These are phyloP conservation scores for Emericellopsis atlantica DNA, from an alignment of 2,329 filamentous ascomycete genomes.

Conservation along the genomic window DNA sequence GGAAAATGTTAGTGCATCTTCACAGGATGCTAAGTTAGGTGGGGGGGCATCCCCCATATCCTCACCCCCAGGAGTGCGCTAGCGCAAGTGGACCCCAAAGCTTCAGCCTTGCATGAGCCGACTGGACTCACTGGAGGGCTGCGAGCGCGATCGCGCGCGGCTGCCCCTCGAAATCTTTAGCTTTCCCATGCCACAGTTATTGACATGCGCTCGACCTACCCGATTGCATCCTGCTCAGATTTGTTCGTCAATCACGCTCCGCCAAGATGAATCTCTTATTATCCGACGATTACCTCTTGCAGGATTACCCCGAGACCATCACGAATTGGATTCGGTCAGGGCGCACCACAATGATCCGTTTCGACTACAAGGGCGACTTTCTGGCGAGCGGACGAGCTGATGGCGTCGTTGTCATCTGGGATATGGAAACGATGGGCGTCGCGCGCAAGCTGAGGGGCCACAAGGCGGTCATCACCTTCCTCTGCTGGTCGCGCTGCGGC, in stretches of 20 bases:
- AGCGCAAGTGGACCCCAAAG: neutral
- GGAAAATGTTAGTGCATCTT: constrained; percentile 14
- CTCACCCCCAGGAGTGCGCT: constrained; percentile 1
- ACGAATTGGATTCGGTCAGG: constrained; percentile 72
- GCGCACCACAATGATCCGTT: constrained; percentile 59
- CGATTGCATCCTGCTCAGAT: neutral
- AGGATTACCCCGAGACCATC: constrained; percentile 84
- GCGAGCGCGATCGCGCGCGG: neutral
- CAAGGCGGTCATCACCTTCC: constrained; percentile 81
- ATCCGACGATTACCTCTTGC: constrained; percentile 50
- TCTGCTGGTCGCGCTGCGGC: constrained; percentile 91
- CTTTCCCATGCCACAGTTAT: neutral
- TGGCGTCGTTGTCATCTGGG: constrained; percentile 90
- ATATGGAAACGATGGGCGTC: constrained; percentile 93
- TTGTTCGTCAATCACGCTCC: neutral
- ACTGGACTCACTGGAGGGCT: neutral
- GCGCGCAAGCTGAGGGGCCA: constrained; percentile 90
- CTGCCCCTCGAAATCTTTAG: neutral
- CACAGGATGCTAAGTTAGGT: constrained; percentile 4
- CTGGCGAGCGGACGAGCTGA: constrained; percentile 89
- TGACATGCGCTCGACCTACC: neutral
- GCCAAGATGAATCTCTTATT: constrained; percentile 43
- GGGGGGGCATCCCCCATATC: constrained; percentile 3
- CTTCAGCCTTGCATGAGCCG: constrained; percentile 19
- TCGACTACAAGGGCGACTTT: constrained; percentile 90